Percentiles rank a stretch among this genome's conserved stretches.
These are phyloP conservation scores for Fagus crenata DNA, from an alignment of 306 rosid genomes.

Conservation along the genomic window DNA sequence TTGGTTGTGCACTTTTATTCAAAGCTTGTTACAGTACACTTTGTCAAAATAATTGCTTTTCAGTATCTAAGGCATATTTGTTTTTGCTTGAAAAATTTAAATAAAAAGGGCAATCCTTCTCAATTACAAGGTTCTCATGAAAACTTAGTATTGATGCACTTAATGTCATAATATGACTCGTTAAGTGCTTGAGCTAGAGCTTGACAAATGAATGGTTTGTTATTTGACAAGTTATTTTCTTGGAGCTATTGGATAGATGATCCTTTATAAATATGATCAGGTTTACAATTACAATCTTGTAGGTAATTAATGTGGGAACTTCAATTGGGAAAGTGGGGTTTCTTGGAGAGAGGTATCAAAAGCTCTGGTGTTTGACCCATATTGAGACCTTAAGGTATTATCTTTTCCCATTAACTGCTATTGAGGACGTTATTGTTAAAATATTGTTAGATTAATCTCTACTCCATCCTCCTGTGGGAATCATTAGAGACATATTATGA, in stretches of 20 bases:
- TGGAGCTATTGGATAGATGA: neutral
- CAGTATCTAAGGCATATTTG: neutral
- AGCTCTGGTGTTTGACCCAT: constrained; percentile 95
- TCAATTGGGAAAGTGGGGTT: constrained; percentile 86
- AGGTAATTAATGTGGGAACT: constrained; percentile 90
- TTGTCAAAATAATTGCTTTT: neutral
- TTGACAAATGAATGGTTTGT: constrained; percentile 10
- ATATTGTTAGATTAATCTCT: neutral
- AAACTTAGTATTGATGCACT: neutral
- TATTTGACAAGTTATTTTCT: constrained; percentile 1
- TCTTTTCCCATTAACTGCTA: constrained; percentile 20
- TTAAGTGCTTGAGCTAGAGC: constrained; percentile 1
- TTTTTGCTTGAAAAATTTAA: neutral
- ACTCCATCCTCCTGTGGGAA: neutral
- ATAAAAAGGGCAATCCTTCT: neutral
- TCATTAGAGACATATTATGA: constrained; percentile 2
- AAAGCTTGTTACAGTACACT: too few relatives aligned
- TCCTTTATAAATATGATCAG: constrained; percentile 12
- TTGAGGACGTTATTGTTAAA: neutral
- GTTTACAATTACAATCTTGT: constrained; percentile 24
- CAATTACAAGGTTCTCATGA: neutral
- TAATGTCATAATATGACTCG: neutral
- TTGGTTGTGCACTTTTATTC: neutral
- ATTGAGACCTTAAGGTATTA: constrained; percentile 84
- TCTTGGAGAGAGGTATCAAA: constrained; percentile 69